A percentile compares a stretch with the other conserved stretches of the same genome.
Evolutionary conservation across 148 eudicot species (phyloP).

Genomic region (Vaccinium darrowii): DNA sequence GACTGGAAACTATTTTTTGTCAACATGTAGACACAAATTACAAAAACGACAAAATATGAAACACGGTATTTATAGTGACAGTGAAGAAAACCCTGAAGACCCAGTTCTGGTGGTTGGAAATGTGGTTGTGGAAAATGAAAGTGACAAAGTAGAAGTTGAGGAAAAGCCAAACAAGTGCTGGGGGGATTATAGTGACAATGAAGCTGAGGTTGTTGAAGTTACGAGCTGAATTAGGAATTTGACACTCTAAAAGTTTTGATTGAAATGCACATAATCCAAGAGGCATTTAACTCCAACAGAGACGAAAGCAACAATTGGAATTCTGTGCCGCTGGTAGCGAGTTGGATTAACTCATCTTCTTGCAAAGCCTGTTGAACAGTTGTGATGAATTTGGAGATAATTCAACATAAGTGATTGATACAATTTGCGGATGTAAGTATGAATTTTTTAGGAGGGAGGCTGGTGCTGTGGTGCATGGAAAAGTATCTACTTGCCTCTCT

Average conservation of each 20-base stretch:
- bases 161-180: conserved; percentile 55
- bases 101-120: conserved; percentile 19
- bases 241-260: background rate
- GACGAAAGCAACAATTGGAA: background rate
- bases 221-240: conserved; percentile 35
- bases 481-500: background rate
- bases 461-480: background rate
- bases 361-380: background rate
- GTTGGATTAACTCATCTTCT: background rate
- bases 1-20: too few relatives aligned
- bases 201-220: conserved; percentile 46
- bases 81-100: conserved; percentile 31
- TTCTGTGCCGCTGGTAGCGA: background rate
- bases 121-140: conserved; percentile 23
- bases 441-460: background rate
- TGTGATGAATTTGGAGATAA: background rate
- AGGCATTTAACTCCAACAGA: background rate
- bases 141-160: conserved; percentile 22
- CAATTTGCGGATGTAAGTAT: background rate
- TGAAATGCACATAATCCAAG: background rate
- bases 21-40: too few relatives aligned
- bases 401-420: background rate
- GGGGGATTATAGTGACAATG: conserved; percentile 88
- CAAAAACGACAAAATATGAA: too few relatives aligned
- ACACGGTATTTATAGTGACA: too few relatives aligned